phyloP scores from a whole-genome alignment of 441 rosid genomes.

The Pelargonium fulgidum region DNA sequence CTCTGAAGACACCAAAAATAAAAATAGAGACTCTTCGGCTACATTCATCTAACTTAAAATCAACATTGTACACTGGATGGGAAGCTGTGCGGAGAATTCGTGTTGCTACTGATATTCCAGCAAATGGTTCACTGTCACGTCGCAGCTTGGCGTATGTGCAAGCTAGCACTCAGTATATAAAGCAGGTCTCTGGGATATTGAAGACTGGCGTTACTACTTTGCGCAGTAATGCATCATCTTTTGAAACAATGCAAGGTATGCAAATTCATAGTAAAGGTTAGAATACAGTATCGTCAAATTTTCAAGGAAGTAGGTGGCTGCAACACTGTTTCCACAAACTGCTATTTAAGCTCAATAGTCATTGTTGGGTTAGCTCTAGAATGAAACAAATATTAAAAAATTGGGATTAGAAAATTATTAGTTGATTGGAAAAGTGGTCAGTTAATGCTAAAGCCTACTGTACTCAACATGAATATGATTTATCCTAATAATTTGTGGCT shows the following conservation, averaged over 20 bases:
- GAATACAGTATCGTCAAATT: constrained; percentile 1
- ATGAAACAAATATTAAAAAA: neutral
- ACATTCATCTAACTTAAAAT: constrained; percentile 54
- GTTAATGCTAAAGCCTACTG: neutral
- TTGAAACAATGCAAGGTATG: constrained; percentile 79
- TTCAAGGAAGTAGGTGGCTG: neutral
- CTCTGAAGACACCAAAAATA: constrained; percentile 51
- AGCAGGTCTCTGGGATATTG: constrained; percentile 85
- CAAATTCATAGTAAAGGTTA: constrained; percentile 22
- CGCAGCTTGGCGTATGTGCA: constrained; percentile 91
- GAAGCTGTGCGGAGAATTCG: constrained; percentile 57
- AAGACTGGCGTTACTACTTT: constrained; percentile 82
- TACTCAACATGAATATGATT: neutral
- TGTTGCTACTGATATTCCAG: constrained; percentile 47
- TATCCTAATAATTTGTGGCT: neutral
- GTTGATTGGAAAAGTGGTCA: neutral
- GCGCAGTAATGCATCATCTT: constrained; percentile 81
- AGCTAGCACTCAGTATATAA: constrained; percentile 83
- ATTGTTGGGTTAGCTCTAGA: neutral
- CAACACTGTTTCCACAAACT: neutral
- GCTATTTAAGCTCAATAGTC: neutral
- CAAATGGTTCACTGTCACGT: constrained; percentile 70
- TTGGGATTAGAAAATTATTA: neutral
- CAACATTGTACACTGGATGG: constrained; percentile 58
- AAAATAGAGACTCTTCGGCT: constrained; percentile 52